Evolutionary conservation across 192 early-diverging fungal genomes (phyloP), one percentile per base, ranked within the genome.

Genomic region (Thoreauomyces humboldtii): DNA sequence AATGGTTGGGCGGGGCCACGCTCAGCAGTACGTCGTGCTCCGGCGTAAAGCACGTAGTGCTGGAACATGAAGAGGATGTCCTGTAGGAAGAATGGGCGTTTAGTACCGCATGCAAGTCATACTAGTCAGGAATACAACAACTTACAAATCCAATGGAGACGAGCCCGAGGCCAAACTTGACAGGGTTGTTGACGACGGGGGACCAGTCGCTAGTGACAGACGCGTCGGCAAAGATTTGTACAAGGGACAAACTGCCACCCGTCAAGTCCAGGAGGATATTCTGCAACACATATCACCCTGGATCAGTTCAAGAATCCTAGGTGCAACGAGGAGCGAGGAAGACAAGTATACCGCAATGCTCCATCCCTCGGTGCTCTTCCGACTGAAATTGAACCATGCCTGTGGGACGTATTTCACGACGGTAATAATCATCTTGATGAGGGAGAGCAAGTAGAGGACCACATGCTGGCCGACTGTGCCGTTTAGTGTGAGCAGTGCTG

Each of bases 241-340:
- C 43, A 53, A 93, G 76, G 22, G 90, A 92, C 29, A 94, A 63
- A 0, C 72, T 36, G 0, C 95, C 95, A 32, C 95, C 95, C 19
- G 86, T 86, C 27, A 92, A 88, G 67, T 98, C 95, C 44, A 95
- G 75, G 5, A 95, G 42, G 54, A 95, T 93, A 54, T 92, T 93
- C 34, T 64, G 41, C 27, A 57, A 37, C 11, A 37, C 29, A 37
- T 15, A 19, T 5, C 2, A 37, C n/a, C 2, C n/a, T n/a, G n/a
- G n/a, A n/a, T n/a, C n/a, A n/a, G n/a, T n/a, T n/a, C n/a, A n/a
- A n/a, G n/a, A n/a, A n/a, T n/a, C n/a, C n/a, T n/a, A n/a, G n/a
- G n/a, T n/a, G n/a, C n/a, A n/a, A n/a, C n/a, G n/a, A n/a, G n/a
- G n/a, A n/a, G n/a, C n/a, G n/a, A n/a, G n/a, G 17, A 32, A 32